Percentiles rank a stretch among this genome's conserved stretches.
These are phyloP conservation scores for Aureobasidium sp. DNA, from an alignment of 2,329 filamentous ascomycete genomes.

Conservation along the genomic window DNA sequence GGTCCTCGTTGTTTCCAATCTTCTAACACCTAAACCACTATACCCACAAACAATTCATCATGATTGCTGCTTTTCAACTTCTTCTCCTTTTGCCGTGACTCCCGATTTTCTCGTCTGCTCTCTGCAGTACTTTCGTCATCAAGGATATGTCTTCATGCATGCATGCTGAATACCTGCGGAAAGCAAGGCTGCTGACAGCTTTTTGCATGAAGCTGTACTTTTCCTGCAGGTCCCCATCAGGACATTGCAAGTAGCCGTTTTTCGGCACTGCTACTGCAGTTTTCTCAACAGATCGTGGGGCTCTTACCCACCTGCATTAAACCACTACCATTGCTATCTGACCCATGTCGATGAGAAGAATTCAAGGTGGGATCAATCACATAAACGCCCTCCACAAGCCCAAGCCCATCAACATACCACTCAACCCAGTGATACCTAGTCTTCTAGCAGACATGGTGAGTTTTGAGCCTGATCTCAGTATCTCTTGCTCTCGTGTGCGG, in stretches of 20 bases:
- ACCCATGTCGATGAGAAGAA: no score
- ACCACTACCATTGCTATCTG: no score
- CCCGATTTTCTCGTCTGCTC: background rate
- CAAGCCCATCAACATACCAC: slow-evolving; percentile 36
- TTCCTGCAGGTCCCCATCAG: background rate
- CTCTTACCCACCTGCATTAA: background rate
- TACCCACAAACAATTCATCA: background rate
- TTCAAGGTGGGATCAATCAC: slow-evolving; percentile 16
- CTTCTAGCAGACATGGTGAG: slow-evolving; percentile 37
- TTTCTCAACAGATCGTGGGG: no score
- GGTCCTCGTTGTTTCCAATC: background rate
- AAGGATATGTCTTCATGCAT: background rate
- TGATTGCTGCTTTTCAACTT: background rate
- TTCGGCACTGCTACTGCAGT: background rate
- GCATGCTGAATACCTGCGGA: background rate
- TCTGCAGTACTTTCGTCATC: background rate
- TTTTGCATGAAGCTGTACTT: background rate
- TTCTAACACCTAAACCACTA: background rate
- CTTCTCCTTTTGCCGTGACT: background rate
- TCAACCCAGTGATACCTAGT: slow-evolving; percentile 33
- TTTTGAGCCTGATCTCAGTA: slow-evolving; percentile 34
- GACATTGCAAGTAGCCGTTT: background rate
- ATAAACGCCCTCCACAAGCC: slow-evolving; percentile 36
- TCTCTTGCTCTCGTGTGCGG: slow-evolving; percentile 33
- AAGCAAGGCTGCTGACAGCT: background rate